Evolutionary conservation across 2,329 filamentous ascomycete species (phyloP).

Genomic region (Cytospora mali): DNA sequence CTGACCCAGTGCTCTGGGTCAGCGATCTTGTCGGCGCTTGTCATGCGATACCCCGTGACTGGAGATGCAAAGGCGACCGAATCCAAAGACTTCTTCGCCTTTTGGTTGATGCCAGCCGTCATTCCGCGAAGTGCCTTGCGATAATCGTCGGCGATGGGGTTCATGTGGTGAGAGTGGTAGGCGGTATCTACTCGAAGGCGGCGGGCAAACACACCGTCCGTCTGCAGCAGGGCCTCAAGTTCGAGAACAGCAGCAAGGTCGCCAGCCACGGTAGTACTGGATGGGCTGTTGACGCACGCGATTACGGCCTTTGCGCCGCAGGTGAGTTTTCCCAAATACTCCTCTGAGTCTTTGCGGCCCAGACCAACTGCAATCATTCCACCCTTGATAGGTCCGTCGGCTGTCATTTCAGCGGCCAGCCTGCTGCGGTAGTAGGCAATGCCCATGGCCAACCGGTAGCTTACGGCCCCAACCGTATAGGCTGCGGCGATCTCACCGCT

Average conservation of each 20-base stretch:
- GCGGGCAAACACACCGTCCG: constrained; percentile 34
- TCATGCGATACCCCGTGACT: neutral
- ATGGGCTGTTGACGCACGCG: constrained; percentile 29
- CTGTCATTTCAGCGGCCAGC: constrained; percentile 6
- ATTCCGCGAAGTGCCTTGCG: neutral
- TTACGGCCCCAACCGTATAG: constrained; percentile 29
- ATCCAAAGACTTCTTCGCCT: neutral
- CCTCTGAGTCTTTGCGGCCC: neutral
- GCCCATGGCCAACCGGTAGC: constrained; percentile 23
- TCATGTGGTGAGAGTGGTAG: constrained; percentile 39
- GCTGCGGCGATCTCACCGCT: constrained; percentile 34
- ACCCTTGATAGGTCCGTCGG: constrained; percentile 6
- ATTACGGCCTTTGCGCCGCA: constrained; percentile 7
- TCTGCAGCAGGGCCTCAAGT: constrained; percentile 30
- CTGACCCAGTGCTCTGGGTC: neutral
- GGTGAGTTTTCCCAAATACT: neutral
- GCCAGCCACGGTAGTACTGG: constrained; percentile 41
- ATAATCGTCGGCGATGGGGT: constrained; percentile 33
- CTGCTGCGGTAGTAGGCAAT: constrained; percentile 28
- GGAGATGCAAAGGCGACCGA: neutral
- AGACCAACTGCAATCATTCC: constrained; percentile 17
- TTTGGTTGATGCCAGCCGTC: neutral
- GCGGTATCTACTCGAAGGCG: constrained; percentile 34
- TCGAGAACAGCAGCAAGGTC: constrained; percentile 33
- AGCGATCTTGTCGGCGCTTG: fast-evolving